Evolutionary conservation across 202 grass and related monocot genomes (phyloP).

Genomic region (Cymbopogon flexuosus): DNA sequence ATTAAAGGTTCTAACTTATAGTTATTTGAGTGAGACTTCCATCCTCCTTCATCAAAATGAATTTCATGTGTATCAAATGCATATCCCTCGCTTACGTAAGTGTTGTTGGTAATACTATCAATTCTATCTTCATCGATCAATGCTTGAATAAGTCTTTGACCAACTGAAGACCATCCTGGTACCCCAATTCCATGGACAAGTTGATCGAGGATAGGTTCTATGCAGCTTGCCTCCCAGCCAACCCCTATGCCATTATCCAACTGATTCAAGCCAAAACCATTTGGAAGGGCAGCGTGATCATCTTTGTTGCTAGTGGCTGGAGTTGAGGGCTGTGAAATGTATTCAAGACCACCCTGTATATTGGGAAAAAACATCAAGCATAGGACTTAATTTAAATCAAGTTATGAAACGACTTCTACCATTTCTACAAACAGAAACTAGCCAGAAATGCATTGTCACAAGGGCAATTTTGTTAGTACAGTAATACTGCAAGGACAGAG

Average conservation of each 20-base stretch:
- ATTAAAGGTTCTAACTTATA: constrained; percentile 49
- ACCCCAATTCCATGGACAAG: constrained; percentile 62
- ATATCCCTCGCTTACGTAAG: constrained; percentile 41
- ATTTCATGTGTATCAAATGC: constrained; percentile 52
- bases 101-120: constrained; percentile 49
- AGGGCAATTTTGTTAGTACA: constrained; percentile 4
- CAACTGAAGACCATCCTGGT: constrained; percentile 52
- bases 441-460: background rate
- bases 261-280: constrained; percentile 49
- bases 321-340: constrained; percentile 66
- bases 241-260: constrained; percentile 50
- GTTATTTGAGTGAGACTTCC: constrained; percentile 45
- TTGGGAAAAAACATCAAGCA: constrained; percentile 10
- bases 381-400: background rate
- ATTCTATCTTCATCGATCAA: constrained; percentile 84
- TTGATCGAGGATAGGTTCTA: constrained; percentile 85
- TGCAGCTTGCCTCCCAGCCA: constrained; percentile 58
- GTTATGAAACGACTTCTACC: background rate
- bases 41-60: constrained; percentile 64
- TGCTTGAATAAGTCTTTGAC: constrained; percentile 86
- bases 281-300: constrained; percentile 43
- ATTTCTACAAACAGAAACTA: constrained; percentile 15
- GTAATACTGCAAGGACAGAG: constrained; percentile 16
- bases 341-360: constrained; percentile 73
- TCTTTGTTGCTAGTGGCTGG: constrained; percentile 46